Evolutionary conservation across 2,329 filamentous ascomycete genomes (phyloP).

Genomic region (Orbilia brochopaga): DNA sequence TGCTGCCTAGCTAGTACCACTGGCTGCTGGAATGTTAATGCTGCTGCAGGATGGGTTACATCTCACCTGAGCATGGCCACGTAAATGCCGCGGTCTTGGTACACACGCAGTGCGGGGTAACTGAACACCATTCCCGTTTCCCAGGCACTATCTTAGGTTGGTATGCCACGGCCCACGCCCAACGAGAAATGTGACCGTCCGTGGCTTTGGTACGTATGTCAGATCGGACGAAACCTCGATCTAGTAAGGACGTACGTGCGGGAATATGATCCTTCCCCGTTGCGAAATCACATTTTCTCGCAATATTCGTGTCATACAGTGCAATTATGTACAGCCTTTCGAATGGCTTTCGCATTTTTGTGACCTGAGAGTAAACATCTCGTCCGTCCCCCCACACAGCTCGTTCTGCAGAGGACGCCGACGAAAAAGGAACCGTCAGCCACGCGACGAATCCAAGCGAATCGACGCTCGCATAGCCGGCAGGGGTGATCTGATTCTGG

Average conservation of each 20-base stretch:
- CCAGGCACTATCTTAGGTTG: slow-evolving; percentile 34
- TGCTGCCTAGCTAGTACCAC: slow-evolving; percentile 23
- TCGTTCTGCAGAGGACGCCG: background rate
- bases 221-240: slow-evolving; percentile 29
- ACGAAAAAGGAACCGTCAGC: slow-evolving; percentile 21
- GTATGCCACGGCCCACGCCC: slow-evolving; percentile 47
- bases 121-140: background rate
- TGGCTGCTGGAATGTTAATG: too few relatives aligned
- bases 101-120: background rate
- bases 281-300: too few relatives aligned
- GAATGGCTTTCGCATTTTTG: background rate
- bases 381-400: slow-evolving; percentile 1
- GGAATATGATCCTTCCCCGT: too few relatives aligned
- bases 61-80: slow-evolving; percentile 27
- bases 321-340: too few relatives aligned
- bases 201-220: background rate
- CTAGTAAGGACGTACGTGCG: slow-evolving; percentile 8
- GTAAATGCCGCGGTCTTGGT: slow-evolving; percentile 1
- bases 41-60: slow-evolving; percentile 44
- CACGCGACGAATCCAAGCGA: slow-evolving; percentile 40
- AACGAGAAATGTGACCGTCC: slow-evolving; percentile 22
- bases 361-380: background rate
- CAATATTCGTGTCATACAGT: too few relatives aligned
- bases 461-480: slow-evolving; percentile 8
- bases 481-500: background rate